Percentiles rank a stretch among this genome's conserved stretches.
These are phyloP conservation scores for Gomphus sp. DNA, from an alignment of 1,284 basidiomycete genomes.

Conservation along the genomic window DNA sequence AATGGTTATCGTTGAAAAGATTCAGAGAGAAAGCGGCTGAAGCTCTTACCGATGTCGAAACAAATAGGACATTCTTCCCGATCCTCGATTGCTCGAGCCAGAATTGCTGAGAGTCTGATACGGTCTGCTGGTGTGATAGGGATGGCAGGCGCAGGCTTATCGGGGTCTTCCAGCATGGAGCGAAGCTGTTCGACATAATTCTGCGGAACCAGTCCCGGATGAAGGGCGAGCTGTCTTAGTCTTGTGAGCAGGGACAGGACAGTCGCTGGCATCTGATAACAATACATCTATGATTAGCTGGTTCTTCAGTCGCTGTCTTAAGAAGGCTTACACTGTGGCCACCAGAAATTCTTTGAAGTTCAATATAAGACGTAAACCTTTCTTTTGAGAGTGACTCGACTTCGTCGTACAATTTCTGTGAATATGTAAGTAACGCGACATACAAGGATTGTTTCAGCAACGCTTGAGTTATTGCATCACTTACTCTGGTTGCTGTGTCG, in stretches of 20 bases:
- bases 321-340: constrained; percentile 26
- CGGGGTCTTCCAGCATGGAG: constrained; percentile 21
- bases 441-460: background rate
- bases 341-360: constrained; percentile 20
- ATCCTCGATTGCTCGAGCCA: constrained; percentile 68
- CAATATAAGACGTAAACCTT: constrained; percentile 52
- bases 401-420: constrained; percentile 64
- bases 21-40: background rate
- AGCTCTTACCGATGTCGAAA: constrained; percentile 39
- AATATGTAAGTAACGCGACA: background rate
- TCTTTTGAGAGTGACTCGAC: constrained; percentile 57
- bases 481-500: constrained; percentile 54
- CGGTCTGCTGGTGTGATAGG: constrained; percentile 42
- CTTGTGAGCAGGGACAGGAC: constrained; percentile 79
- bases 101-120: constrained; percentile 47
- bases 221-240: constrained; percentile 77
- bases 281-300: background rate
- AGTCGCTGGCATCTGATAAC: constrained; percentile 51
- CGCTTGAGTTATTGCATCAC: constrained; percentile 13
- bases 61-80: constrained; percentile 82
- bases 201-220: constrained; percentile 68
- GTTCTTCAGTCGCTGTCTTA: background rate
- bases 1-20: background rate
- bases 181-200: constrained; percentile 68
- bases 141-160: constrained; percentile 20